Conservation (phyloP, 345 rosid species). For the Firmiana major region DNA sequence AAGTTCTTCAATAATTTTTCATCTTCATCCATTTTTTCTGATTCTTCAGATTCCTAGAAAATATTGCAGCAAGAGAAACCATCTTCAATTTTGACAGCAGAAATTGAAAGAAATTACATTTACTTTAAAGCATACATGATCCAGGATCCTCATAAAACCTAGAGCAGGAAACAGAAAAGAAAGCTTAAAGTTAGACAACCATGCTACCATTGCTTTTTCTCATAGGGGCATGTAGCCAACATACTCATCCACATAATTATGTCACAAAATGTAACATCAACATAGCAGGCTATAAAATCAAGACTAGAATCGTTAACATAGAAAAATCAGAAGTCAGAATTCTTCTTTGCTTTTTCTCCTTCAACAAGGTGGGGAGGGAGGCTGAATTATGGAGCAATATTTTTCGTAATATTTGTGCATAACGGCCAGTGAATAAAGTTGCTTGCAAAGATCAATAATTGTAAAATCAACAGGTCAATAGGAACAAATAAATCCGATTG, state of each 20-base stretch:
- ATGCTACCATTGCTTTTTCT: not conserved
- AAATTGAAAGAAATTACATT: conserved; percentile 6
- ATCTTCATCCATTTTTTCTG: conserved; percentile 98
- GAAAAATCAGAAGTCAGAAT: not conserved
- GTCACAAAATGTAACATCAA: not conserved
- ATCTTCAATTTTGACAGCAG: conserved; percentile 20
- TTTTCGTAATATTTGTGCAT: not conserved
- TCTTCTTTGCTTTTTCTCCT: not conserved
- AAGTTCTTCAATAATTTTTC: conserved; percentile 78
- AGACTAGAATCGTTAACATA: not conserved
- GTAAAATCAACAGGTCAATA: not conserved
- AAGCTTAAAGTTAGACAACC: not conserved
- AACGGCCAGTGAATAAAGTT: not conserved
- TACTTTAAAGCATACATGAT: conserved; percentile 9
- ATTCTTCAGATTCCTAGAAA: conserved; percentile 80
- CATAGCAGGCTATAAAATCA: not conserved
- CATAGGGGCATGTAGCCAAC: not conserved
- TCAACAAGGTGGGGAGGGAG: not conserved
- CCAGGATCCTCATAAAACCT: not conserved
- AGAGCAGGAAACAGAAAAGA: not conserved
- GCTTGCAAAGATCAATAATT: not conserved
- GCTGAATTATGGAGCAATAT: not conserved
- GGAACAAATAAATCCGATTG: not conserved
- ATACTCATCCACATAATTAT: not conserved
- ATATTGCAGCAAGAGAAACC: conserved; percentile 26